Conservation (phyloP, 345 rosid species). For the Diplotaxis tenuifolia region DNA sequence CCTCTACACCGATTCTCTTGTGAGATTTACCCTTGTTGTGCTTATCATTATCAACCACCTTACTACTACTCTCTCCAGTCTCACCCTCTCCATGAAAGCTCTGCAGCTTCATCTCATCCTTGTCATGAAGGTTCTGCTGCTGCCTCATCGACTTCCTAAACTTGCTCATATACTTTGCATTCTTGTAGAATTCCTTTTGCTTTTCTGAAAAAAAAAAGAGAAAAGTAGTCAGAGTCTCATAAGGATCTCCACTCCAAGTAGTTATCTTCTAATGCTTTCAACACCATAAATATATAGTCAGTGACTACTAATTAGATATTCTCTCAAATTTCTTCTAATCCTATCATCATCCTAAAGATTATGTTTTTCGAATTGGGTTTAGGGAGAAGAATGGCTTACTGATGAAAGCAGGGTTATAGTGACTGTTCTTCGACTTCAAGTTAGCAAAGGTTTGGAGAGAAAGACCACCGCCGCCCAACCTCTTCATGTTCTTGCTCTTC, state of each 20-base stretch:
- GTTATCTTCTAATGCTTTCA: neutral
- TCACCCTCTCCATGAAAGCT: neutral
- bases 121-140: neutral
- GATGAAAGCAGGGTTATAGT: neutral
- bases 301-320: too few species aligned
- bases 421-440: conserved; percentile 46
- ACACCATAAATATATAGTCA: neutral
- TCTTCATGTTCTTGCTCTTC: conserved; percentile 60
- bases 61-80: neutral
- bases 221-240: neutral
- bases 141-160: neutral
- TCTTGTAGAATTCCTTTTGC: neutral
- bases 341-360: neutral
- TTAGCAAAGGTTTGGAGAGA: conserved; percentile 83
- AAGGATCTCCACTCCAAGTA: neutral
- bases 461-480: conserved; percentile 81
- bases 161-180: neutral
- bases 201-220: neutral
- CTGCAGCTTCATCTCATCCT: neutral
- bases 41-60: neutral
- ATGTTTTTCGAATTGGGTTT: neutral
- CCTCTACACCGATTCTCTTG: conserved; percentile 38
- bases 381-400: neutral
- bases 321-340: neutral
- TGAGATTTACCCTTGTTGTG: neutral